Percentiles rank a stretch among this genome's conserved stretches.
phyloP scores from a whole-genome alignment of 768 basidiomycete genomes.

The Lentinus tigrinus region DNA sequence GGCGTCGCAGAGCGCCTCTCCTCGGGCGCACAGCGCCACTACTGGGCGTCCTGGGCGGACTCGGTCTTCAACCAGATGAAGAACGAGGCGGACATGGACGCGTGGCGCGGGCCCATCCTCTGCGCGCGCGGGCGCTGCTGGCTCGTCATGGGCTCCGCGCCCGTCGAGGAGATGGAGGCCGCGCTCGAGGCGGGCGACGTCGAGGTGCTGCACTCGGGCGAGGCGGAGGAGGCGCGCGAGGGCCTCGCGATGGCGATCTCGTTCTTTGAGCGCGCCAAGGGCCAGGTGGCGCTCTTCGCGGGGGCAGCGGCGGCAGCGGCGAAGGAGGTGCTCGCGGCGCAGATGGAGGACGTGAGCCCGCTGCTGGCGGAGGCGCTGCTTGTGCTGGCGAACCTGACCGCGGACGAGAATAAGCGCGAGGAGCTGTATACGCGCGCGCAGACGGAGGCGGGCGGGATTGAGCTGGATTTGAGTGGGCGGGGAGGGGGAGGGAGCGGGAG shows the following conservation, averaged over 20 bases:
- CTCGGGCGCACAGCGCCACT: slow-evolving; percentile 41
- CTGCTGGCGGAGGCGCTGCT: slow-evolving; percentile 56
- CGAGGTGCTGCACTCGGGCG: slow-evolving; percentile 40
- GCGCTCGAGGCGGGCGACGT: slow-evolving; percentile 45
- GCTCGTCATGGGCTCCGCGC: slow-evolving; percentile 55
- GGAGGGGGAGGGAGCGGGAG: background rate
- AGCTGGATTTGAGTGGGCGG: background rate
- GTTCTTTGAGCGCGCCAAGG: slow-evolving; percentile 34
- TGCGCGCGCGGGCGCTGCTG: slow-evolving; percentile 53
- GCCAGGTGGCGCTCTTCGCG: slow-evolving; percentile 2
- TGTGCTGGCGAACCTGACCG: slow-evolving; percentile 58
- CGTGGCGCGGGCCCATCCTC: slow-evolving; percentile 46
- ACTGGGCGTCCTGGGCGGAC: slow-evolving; percentile 64
- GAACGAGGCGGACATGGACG: slow-evolving; percentile 55
- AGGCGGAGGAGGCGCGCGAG: slow-evolving; percentile 57
- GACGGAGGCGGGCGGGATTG: slow-evolving; percentile 40
- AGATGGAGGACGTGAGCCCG: slow-evolving; percentile 16
- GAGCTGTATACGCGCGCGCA: slow-evolving; percentile 51
- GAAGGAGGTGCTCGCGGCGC: slow-evolving; percentile 15
- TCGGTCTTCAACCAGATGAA: slow-evolving; percentile 62
- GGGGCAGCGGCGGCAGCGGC: background rate
- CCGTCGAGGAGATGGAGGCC: slow-evolving; percentile 55
- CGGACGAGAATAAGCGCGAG: slow-evolving; percentile 47
- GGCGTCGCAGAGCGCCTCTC: slow-evolving; percentile 57
- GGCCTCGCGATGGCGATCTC: slow-evolving; percentile 43